Evolutionary conservation across 306 rosid genomes (phyloP).

Genomic region (Betula pendula): DNA sequence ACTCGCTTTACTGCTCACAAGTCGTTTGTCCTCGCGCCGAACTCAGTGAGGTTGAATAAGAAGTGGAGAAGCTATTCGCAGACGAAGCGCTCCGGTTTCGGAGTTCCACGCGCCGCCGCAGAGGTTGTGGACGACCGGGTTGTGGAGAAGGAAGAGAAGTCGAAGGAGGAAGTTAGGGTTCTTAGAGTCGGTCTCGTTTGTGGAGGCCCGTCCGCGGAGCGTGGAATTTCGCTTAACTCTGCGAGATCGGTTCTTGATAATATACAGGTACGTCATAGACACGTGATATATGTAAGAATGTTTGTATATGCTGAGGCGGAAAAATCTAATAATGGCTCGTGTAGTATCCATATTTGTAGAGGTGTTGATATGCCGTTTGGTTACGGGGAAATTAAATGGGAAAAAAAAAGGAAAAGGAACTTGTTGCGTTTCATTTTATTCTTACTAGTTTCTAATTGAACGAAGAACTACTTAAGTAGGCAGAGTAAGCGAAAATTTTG

Average conservation of each 20-base stretch:
- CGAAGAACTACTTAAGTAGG: not conserved
- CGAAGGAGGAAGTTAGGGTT: conserved; percentile 27
- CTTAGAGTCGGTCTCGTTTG: conserved; percentile 80
- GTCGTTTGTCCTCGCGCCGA: not conserved
- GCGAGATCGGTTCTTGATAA: conserved; percentile 94
- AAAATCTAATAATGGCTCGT: no score
- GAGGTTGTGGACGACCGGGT: conserved; percentile 32
- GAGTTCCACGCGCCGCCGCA: conserved; percentile 34
- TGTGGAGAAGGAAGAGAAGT: conserved; percentile 26
- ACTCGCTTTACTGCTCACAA: not conserved
- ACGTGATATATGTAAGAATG: not conserved
- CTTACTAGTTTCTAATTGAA: not conserved
- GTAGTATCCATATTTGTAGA: no score
- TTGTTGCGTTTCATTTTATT: not conserved
- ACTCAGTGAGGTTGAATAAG: conserved; percentile 17
- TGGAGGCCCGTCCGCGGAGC: conserved; percentile 97
- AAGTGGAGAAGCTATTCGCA: conserved; percentile 6
- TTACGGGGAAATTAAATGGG: conserved; percentile 8
- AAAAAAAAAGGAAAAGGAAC: not conserved
- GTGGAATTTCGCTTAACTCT: conserved; percentile 93
- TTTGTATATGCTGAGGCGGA: no score
- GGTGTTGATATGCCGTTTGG: conserved; percentile 11
- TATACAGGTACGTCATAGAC: conserved; percentile 46
- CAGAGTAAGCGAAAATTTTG: not conserved
- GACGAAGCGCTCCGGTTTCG: not conserved